Percentiles rank a stretch among this genome's conserved stretches.
Evolutionary conservation across 2,329 filamentous ascomycete genomes (phyloP).

Genomic region (Alternaria sp.): DNA sequence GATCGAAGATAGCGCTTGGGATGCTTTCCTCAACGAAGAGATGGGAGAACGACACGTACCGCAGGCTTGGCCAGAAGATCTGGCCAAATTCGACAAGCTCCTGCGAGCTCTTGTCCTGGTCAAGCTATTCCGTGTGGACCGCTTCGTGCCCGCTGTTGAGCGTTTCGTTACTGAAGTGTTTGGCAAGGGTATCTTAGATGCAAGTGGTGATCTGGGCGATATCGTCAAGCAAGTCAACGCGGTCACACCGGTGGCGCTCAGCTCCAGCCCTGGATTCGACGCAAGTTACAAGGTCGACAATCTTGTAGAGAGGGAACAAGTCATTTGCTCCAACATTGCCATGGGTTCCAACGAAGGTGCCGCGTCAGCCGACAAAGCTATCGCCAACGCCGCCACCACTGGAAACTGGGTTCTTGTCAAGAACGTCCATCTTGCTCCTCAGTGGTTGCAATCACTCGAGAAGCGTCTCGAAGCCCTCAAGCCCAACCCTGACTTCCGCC

Average conservation of each 20-base stretch:
- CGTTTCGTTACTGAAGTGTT: conserved; percentile 89
- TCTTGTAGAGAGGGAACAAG: conserved; percentile 82
- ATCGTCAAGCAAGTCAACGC: conserved; percentile 86
- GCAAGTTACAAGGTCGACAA: conserved; percentile 99
- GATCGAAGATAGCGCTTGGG: conserved; percentile 73
- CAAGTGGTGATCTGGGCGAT: conserved; percentile 82
- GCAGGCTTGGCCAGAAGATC: conserved; percentile 72
- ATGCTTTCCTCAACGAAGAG: conserved; percentile 84
- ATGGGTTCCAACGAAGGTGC: conserved; percentile 98
- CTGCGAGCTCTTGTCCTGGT: conserved; percentile 86
- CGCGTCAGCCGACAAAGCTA: conserved; percentile 92
- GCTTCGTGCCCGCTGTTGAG: conserved; percentile 92
- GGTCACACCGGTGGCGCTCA: conserved; percentile 85
- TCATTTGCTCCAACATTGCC: conserved; percentile 93
- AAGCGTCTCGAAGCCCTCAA: conserved; percentile 96
- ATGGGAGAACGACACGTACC: conserved; percentile 86
- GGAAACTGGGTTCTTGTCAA: conserved; percentile 98
- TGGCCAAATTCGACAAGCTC: conserved; percentile 74
- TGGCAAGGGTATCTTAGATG: conserved; percentile 80
- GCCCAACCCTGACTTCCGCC: conserved; percentile 87
- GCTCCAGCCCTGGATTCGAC: conserved; percentile 95
- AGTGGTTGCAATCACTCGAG: conserved; percentile 96
- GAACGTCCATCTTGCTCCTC: conserved; percentile 95
- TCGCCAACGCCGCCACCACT: conserved; percentile 87
- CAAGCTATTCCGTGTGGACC: conserved; percentile 93